These are phyloP conservation scores for Arthrocladium fulminans DNA, from an alignment of 2,329 filamentous ascomycete genomes.

Conservation along the genomic window DNA sequence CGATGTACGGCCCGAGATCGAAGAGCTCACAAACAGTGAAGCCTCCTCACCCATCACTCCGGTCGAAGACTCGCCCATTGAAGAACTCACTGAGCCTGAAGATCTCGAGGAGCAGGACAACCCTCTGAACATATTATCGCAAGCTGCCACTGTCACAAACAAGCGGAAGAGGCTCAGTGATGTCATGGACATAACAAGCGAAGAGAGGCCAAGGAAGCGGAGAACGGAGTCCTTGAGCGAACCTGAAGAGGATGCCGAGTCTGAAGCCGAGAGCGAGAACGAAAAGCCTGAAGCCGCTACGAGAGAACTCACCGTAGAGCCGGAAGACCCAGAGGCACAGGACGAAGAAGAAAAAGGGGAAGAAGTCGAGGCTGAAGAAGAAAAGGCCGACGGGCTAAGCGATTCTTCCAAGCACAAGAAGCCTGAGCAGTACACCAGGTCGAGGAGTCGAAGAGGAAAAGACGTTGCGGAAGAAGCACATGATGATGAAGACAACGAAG, in stretches of 20 bases:
- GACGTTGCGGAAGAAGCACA: conserved; percentile 32
- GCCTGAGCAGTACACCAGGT: conserved; percentile 35
- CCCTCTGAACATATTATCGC: conserved; percentile 2
- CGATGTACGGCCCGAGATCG: conserved; percentile 22
- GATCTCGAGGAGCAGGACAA: conserved; percentile 13
- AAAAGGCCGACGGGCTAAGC: conserved; percentile 58
- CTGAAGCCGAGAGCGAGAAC: conserved; percentile 24
- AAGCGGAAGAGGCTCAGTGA: conserved; percentile 29
- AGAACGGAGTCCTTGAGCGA: conserved; percentile 29
- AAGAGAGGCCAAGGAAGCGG: conserved; percentile 30
- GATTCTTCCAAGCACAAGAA: conserved; percentile 43
- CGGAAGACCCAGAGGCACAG: conserved; percentile 24
- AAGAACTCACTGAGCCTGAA: conserved; percentile 20
- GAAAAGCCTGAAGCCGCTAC: conserved; percentile 23
- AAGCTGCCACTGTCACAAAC: conserved; percentile 13
- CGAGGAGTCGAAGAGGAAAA: conserved; percentile 33
- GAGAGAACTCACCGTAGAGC: conserved; percentile 27
- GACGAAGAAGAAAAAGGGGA: conserved; percentile 44
- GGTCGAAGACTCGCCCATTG: conserved; percentile 15
- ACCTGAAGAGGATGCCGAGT: conserved; percentile 15
- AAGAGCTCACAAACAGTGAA: conserved; percentile 31
- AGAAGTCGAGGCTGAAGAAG: conserved; percentile 29
- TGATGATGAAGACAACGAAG: conserved; percentile 38
- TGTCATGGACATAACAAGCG: conserved; percentile 16
- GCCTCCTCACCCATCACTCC: conserved; percentile 22